Base-by-base conservation (phyloP, 305 asterid species). In the Solanum aculeatissimum region DNA sequence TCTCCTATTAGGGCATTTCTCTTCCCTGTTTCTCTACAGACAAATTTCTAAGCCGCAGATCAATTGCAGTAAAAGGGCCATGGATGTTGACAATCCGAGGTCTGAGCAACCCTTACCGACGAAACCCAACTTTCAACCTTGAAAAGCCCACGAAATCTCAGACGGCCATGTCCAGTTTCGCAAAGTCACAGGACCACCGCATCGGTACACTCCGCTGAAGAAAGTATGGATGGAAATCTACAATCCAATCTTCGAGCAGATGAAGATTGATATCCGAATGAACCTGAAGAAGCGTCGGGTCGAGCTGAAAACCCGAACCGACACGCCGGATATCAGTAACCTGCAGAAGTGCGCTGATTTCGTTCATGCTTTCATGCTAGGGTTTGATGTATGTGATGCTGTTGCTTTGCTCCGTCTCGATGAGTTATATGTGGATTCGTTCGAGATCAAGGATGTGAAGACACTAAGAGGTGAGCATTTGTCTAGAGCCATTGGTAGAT, bases 201-300 rank as follows among this genome's bases (percentile, higher is more conserved):
- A 95, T 86, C 94, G 98, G 32, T 92, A 91, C 87, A 94, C 96
- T 4, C 98, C 98, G 3, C 82, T 95, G 57, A 92, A 94, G 88
- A 94, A 94, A 85, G 83, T 89, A 21, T 95, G 99, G 98, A 86
- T 90, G 87, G 96, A 94, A 70, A 93, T 95, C 88, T 94, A 94
- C 89, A 92, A 90, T 2, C 98, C 96, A n/a, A 88, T 95, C 18
- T 91, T 90, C 83, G 94, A 93, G 1, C 93, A 92, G 10, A 94
- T 95, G 98, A 92, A 93, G 85, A 85, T 95, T 53, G 98, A 94
- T 74, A 87, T 95, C 89, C 95, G 99, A 1, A 94, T 95, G 98
- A 95, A 95, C 80, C 95, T 94, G 85, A 94, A 94, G 83, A 92
- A 93, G 47, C 94, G 97, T 18, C 89, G 96, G 63, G 97, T 95